A percentile compares a stretch with the other conserved stretches of the same genome.
phyloP scores from a whole-genome alignment of 2,329 filamentous ascomycete species.

The Trichoderma sp. region DNA sequence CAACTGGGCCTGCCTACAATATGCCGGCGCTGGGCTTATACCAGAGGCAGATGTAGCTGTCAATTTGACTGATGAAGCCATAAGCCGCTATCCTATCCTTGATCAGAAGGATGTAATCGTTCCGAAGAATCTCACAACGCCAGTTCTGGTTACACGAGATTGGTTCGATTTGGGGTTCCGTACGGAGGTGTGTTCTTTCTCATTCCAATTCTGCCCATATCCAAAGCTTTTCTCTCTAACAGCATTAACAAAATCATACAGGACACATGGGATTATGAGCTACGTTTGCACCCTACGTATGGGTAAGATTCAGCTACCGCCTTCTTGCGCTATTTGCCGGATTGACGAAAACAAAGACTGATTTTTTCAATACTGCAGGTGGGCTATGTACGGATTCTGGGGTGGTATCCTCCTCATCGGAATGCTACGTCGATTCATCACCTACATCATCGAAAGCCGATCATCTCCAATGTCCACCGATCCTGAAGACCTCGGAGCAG shows the following conservation, averaged over 20 bases:
- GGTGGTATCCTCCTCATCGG: neutral
- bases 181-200: neutral
- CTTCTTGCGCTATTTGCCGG: neutral
- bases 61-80: neutral
- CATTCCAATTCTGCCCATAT: neutral
- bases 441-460: neutral
- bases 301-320: neutral
- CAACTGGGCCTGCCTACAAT: neutral
- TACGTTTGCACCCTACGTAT: neutral
- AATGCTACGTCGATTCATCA: neutral
- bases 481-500: neutral
- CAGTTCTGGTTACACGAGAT: neutral
- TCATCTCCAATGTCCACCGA: neutral
- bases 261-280: neutral
- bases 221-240: neutral
- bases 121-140: neutral
- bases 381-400: conserved; percentile 9
- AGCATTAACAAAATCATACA: neutral
- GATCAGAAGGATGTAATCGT: neutral
- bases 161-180: conserved; percentile 4
- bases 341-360: neutral
- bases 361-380: neutral
- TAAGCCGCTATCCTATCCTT: neutral
- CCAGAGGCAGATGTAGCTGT: neutral
- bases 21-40: neutral